These are phyloP conservation scores for Ajuga chamaepitys DNA, from an alignment of 257 asterid species.

Conservation along the genomic window DNA sequence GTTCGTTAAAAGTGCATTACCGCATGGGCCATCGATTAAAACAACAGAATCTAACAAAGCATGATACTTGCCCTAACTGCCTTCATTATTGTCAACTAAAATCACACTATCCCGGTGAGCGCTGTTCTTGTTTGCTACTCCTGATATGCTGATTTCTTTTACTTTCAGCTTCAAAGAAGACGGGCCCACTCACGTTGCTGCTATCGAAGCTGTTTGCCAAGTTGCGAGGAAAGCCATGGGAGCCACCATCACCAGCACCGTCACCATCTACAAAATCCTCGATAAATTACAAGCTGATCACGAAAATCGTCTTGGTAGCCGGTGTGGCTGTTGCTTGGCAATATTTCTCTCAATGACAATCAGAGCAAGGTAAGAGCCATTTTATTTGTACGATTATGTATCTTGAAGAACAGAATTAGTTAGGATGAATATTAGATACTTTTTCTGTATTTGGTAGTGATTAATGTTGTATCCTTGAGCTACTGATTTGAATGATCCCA, in stretches of 20 bases:
- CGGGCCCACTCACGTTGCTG: slow-evolving; percentile 39
- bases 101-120: not conserved
- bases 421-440: slow-evolving; percentile 8
- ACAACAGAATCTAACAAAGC: not conserved
- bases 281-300: slow-evolving; percentile 44
- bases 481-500: not conserved
- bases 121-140: not conserved
- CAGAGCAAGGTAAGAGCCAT: slow-evolving; percentile 11
- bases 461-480: slow-evolving; percentile 12
- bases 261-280: slow-evolving; percentile 29
- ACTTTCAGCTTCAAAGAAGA: slow-evolving; percentile 40
- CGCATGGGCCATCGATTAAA: too few relatives aligned
- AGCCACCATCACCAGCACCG: slow-evolving; percentile 28
- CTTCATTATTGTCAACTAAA: not conserved
- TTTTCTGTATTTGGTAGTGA: slow-evolving; percentile 8
- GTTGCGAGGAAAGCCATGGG: slow-evolving; percentile 49
- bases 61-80: not conserved
- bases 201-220: slow-evolving; percentile 53
- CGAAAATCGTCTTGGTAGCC: slow-evolving; percentile 55
- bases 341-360: slow-evolving; percentile 41
- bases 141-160: not conserved
- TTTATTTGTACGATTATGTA: slow-evolving; percentile 24
- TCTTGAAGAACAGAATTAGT: slow-evolving; percentile 15
- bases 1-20: too few relatives aligned
- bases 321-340: slow-evolving; percentile 77